Conservation (phyloP, 768 basidiomycete genomes). For the Hericium alpestre region DNA sequence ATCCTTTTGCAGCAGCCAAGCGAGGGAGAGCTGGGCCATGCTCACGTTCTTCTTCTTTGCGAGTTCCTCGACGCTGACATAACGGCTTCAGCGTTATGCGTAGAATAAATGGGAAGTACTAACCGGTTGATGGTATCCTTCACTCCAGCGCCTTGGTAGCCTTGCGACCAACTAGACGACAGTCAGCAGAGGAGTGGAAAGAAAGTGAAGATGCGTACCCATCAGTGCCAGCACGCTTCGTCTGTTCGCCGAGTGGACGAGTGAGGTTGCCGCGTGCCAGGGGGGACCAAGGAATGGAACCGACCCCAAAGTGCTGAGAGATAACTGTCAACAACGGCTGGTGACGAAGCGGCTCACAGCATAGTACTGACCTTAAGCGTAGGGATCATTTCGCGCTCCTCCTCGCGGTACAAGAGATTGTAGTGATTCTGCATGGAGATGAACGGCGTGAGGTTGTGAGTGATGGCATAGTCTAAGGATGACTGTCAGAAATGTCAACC, state of each 20-base stretch:
- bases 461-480: neutral
- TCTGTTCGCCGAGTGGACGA: constrained; percentile 15
- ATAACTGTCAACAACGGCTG: too few species aligned
- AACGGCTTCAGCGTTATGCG: neutral
- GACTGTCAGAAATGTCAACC: neutral
- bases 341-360: neutral
- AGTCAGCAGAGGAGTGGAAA: neutral
- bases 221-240: constrained; percentile 15
- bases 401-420: constrained; percentile 46
- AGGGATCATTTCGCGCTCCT: constrained; percentile 49
- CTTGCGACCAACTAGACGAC: neutral
- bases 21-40: constrained; percentile 33
- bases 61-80: constrained; percentile 25
- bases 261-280: constrained; percentile 24
- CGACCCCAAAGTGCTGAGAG: constrained; percentile 18
- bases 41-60: constrained; percentile 27
- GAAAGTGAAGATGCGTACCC: constrained; percentile 1
- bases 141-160: neutral
- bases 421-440: constrained; percentile 36
- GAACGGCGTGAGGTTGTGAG: neutral
- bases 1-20: constrained; percentile 23
- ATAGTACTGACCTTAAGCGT: constrained; percentile 22
- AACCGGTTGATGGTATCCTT: neutral
- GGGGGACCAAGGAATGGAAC: constrained; percentile 29
- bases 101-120: neutral